These are phyloP conservation scores for Pseudocercospora cruenta DNA, from an alignment of 2,329 filamentous ascomycete genomes.

Conservation along the genomic window DNA sequence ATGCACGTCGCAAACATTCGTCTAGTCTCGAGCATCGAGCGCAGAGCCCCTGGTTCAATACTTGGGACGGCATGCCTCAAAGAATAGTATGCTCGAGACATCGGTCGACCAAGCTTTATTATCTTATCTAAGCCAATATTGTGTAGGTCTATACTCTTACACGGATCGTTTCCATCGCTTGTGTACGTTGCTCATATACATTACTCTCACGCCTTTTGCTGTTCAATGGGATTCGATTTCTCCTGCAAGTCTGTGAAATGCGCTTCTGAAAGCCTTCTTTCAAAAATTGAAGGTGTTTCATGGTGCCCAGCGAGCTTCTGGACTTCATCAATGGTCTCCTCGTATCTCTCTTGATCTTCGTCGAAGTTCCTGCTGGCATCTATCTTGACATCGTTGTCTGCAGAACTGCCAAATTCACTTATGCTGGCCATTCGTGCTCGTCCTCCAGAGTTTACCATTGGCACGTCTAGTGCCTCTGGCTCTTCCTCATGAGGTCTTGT, in stretches of 20 bases:
- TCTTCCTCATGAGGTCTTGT: constrained; percentile 45
- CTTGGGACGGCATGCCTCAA: no score
- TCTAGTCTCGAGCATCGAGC: no score
- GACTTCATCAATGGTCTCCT: constrained; percentile 19
- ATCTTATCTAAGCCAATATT: background rate
- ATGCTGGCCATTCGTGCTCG: constrained; percentile 37
- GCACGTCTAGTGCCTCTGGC: constrained; percentile 29
- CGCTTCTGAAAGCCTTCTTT: constrained; percentile 21
- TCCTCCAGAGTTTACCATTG: constrained; percentile 34
- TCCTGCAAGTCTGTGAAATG: constrained; percentile 36
- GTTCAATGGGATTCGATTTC: constrained; percentile 36
- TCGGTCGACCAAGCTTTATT: background rate
- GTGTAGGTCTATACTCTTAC: background rate
- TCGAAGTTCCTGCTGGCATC: constrained; percentile 17
- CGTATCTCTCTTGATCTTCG: constrained; percentile 15
- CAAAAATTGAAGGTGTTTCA: constrained; percentile 10
- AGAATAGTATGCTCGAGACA: no score
- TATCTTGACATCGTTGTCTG: constrained; percentile 8
- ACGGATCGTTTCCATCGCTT: background rate
- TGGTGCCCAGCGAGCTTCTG: constrained; percentile 14
- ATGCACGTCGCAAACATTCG: no score
- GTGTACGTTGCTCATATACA: background rate
- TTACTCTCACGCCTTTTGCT: background rate
- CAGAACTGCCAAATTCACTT: constrained; percentile 15
- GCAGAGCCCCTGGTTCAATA: no score